These are phyloP conservation scores for Phytophthora megakarya DNA, from an alignment of 352 stramenopile genomes.

Conservation along the genomic window DNA sequence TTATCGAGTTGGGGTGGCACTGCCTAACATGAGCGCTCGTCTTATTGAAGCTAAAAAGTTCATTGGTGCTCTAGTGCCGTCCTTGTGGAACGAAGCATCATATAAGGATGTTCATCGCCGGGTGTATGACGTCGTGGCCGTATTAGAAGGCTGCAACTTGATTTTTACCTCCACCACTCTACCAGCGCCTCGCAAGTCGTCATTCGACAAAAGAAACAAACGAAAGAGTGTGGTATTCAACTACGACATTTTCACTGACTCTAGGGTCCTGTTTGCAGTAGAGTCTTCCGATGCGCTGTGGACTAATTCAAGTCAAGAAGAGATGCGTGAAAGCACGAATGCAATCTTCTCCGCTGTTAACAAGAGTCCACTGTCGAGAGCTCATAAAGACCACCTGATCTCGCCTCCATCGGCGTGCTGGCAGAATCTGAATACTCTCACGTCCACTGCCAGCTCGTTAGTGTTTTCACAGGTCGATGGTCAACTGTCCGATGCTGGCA, in stretches of 20 bases:
- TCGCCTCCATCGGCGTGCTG: slow-evolving; percentile 23
- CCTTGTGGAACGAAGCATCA: slow-evolving; percentile 23
- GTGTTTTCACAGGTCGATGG: slow-evolving; percentile 1
- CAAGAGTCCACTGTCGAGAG: slow-evolving; percentile 1
- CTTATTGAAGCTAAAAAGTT: slow-evolving; percentile 52
- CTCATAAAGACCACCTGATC: slow-evolving; percentile 3
- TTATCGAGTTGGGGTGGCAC: slow-evolving; percentile 21
- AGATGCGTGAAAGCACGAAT: not conserved
- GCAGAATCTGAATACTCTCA: slow-evolving; percentile 7
- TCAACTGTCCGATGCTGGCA: slow-evolving; percentile 2
- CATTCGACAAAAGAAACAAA: slow-evolving; percentile 30
- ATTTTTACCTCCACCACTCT: slow-evolving; percentile 28
- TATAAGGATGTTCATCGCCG: slow-evolving; percentile 57
- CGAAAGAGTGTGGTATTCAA: slow-evolving; percentile 67
- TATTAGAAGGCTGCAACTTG: slow-evolving; percentile 60
- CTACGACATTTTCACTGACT: slow-evolving; percentile 52
- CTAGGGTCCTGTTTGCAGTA: slow-evolving; percentile 31
- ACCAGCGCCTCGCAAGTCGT: not conserved
- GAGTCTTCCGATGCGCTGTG: not conserved
- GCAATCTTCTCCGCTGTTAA: not conserved
- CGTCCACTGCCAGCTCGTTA: not conserved
- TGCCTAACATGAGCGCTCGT: slow-evolving; percentile 48
- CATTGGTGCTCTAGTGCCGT: slow-evolving; percentile 24
- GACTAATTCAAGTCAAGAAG: not conserved
- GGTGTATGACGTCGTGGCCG: slow-evolving; percentile 71